Base-by-base conservation (phyloP, 371 early-diverging fungal species). In the Smittium culicis region DNA sequence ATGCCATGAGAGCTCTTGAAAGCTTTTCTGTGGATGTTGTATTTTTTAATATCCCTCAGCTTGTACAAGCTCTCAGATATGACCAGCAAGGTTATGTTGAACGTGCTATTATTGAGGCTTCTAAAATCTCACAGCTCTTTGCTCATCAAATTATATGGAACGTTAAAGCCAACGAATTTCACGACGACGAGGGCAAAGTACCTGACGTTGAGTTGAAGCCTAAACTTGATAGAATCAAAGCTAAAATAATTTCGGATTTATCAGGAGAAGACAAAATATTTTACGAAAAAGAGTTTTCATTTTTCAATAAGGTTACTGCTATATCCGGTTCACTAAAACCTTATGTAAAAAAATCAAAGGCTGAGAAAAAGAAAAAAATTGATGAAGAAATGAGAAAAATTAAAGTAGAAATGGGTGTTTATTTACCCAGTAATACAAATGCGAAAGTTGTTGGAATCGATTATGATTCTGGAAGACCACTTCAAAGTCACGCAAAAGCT, bases 131-230 rank as follows among this genome's bases (percentile, higher is more conserved):
- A 8, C 98, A 94, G 73, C 80, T 92, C 34, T 98, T 99, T 82
- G 92, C 98, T 1, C 99, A 99, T 77, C 98, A 99, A 77, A 94
- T 99, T 61, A 96, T 99, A 60, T 99, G 99, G 99, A 99, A 99
- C 74, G 96, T 99, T 94, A 89, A 94, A 54, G 99, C 99, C 60
- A 99, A 99, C 79, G 85, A 89, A 88, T 96, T 69, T 83, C 88
- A 84, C 79, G 91, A 92, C 72, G 92, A 93, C 66, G 90, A 87
- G 3, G 64, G 72, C 1, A 73, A 67, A 58, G 33, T 61, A 68
- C 85, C 89, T 0, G 93, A 91, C 72, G 35, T 85, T 0, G 14
- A 60, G 25, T 74, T 97, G n/a, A 94, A 96, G 70, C 93, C 95
- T 0, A 78, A 80, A 0, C 74, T 96, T 27, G 98, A 99, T 60